Evolutionary conservation across 164 flowering plant species (phyloP).

Genomic region (Piper longum): DNA sequence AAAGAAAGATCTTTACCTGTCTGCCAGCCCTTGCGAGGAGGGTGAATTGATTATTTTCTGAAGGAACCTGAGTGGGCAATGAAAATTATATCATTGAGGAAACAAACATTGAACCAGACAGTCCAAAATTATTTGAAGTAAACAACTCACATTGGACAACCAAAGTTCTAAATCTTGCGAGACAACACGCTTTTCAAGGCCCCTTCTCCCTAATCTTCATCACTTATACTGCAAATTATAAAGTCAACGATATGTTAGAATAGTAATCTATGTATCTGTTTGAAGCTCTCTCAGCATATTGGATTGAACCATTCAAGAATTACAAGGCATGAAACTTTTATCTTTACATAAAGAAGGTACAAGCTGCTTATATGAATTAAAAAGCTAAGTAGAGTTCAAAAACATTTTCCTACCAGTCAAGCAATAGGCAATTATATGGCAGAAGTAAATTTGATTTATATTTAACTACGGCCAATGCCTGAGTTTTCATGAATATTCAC

Average conservation of each 20-base stretch:
- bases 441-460: too few relatives aligned
- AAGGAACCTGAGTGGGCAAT: constrained; percentile 42
- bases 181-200: constrained; percentile 86
- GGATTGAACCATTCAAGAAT: too few relatives aligned
- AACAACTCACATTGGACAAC: constrained; percentile 81
- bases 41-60: constrained; percentile 34
- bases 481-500: too few relatives aligned
- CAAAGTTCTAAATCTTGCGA: constrained; percentile 92
- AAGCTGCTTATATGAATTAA: too few relatives aligned
- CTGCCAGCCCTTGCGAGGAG: constrained; percentile 97
- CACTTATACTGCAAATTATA: constrained; percentile 36
- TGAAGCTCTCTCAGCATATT: too few relatives aligned
- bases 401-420: too few relatives aligned
- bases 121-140: background rate
- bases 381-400: too few relatives aligned
- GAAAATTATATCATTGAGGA: background rate
- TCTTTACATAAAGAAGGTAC: too few relatives aligned
- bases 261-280: background rate
- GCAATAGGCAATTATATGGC: too few relatives aligned
- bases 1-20: constrained; percentile 25
- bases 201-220: constrained; percentile 64
- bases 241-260: background rate
- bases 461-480: too few relatives aligned
- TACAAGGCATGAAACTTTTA: too few relatives aligned
- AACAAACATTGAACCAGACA: background rate